phyloP scores from a whole-genome alignment of 129 eudicot genomes.

The Escallonia herrerae region DNA sequence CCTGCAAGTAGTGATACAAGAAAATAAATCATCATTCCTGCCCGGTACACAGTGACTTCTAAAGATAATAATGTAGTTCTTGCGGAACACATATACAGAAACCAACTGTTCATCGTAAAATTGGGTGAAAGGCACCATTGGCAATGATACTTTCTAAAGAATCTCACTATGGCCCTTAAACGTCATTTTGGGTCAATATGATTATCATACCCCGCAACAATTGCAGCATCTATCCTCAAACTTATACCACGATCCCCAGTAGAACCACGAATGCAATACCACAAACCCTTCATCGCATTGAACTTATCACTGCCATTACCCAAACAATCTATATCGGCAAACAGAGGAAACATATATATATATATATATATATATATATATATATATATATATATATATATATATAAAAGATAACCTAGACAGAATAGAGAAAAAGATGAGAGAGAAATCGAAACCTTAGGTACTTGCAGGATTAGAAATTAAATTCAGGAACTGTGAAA shows the following conservation, averaged over 20 bases:
- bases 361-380: no score
- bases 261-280: not conserved
- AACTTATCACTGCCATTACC: no score
- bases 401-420: no score
- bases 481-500: no score
- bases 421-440: no score
- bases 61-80: not conserved
- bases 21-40: not conserved
- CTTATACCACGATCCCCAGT: not conserved
- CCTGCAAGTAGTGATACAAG: conserved; percentile 30
- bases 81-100: not conserved
- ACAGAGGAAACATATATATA: no score
- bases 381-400: no score
- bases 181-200: not conserved
- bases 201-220: not conserved
- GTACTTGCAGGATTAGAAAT: no score
- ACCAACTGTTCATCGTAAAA: not conserved
- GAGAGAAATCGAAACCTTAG: no score
- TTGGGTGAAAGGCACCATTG: not conserved
- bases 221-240: not conserved
- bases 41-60: not conserved
- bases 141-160: no score
- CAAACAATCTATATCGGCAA: no score
- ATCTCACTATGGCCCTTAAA: not conserved
- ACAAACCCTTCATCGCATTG: no score